These are phyloP conservation scores for Sporopachydermia cereana DNA, from an alignment of 1,139 yeast genomes.

Conservation along the genomic window DNA sequence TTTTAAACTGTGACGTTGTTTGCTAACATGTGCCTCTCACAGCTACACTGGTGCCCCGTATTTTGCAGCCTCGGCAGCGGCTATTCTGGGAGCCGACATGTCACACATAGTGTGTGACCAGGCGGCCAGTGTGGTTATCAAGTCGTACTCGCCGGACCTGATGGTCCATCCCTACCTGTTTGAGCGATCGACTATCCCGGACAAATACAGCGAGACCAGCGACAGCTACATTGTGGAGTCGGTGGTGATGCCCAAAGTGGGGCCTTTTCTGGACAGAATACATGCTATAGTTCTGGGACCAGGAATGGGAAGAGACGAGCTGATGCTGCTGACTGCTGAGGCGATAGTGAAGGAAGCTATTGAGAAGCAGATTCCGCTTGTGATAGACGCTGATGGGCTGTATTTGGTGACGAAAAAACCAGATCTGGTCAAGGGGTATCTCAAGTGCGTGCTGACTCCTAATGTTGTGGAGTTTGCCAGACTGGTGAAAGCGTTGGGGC, in stretches of 20 bases:
- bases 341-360: conserved; percentile 46
- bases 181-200: conserved; percentile 21
- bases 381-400: conserved; percentile 85
- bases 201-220: conserved; percentile 16
- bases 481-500: conserved; percentile 37
- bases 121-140: conserved; percentile 70
- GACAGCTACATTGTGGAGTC: conserved; percentile 25
- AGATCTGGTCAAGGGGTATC: conserved; percentile 35
- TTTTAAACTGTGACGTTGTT: no score
- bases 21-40: no score
- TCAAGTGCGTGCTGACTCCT: conserved; percentile 69
- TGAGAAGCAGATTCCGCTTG: conserved; percentile 45
- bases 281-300: conserved; percentile 88
- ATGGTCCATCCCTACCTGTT: conserved; percentile 90
- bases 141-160: conserved; percentile 79
- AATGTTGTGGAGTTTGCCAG: conserved; percentile 78
- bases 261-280: conserved; percentile 44
- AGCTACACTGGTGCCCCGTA: conserved; percentile 91
- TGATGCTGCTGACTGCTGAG: conserved; percentile 51
- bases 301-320: conserved; percentile 75
- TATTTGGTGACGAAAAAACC: conserved; percentile 50
- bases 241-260: conserved; percentile 43
- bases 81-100: conserved; percentile 79
- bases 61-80: conserved; percentile 77
- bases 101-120: conserved; percentile 78